Percentiles rank a stretch among this genome's conserved stretches.
phyloP scores from a whole-genome alignment of 2,329 filamentous ascomycete species.

The Clonostachys rosea region DNA sequence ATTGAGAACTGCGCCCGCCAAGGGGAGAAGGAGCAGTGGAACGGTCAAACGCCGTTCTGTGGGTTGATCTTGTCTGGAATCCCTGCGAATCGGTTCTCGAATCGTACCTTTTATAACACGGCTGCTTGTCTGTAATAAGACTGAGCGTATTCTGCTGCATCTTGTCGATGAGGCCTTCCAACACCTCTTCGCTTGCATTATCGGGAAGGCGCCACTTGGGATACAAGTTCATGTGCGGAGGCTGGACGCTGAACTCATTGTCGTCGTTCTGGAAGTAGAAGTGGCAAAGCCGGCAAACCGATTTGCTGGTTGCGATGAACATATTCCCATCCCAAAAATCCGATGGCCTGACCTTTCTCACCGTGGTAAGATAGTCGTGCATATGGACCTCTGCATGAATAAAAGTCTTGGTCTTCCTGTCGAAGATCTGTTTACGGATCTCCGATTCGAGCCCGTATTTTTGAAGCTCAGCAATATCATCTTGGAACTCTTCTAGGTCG shows the following conservation, averaged over 20 bases:
- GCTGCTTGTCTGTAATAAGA: conserved; percentile 12
- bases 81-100: conserved; percentile 4
- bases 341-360: background rate
- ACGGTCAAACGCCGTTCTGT: too few relatives aligned
- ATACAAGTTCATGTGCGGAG: conserved; percentile 24
- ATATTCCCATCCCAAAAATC: conserved; percentile 17
- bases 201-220: conserved; percentile 23
- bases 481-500: background rate
- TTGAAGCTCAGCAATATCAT: conserved; percentile 7
- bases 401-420: conserved; percentile 9
- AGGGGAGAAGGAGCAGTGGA: too few relatives aligned
- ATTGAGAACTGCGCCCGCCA: too few relatives aligned
- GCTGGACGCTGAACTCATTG: conserved; percentile 8
- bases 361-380: conserved; percentile 9
- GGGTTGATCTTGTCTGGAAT: background rate
- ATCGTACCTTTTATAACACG: conserved; percentile 1
- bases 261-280: conserved; percentile 19
- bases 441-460: conserved; percentile 7
- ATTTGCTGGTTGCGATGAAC: conserved; percentile 29
- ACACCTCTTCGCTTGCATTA: conserved; percentile 2
- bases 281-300: conserved; percentile 23
- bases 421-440: conserved; percentile 7
- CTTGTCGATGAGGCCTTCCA: conserved; percentile 25
- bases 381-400: conserved; percentile 24
- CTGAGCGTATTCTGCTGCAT: conserved; percentile 27